Conservation (phyloP, 1,284 basidiomycete genomes). For the Microbotryum violaceum region DNA sequence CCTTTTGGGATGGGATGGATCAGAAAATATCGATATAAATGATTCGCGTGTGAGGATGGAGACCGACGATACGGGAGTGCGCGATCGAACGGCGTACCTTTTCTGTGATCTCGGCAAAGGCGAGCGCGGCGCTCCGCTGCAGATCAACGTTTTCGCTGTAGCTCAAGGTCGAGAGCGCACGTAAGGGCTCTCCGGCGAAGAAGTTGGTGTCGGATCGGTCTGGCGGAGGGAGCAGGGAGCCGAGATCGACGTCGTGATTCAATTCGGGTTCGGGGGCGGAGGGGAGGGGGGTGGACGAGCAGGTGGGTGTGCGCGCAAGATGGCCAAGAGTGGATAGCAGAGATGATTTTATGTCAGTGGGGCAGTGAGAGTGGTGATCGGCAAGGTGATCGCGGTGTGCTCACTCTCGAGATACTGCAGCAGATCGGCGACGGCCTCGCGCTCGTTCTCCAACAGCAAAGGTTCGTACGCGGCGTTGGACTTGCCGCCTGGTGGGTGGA, state of each 20-base stretch:
- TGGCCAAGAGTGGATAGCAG: neutral
- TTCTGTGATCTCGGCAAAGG: constrained; percentile 99
- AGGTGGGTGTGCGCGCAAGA: neutral
- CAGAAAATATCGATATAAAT: no score
- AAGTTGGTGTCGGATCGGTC: constrained; percentile 95
- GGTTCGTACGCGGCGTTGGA: constrained; percentile 53
- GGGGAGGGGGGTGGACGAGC: neutral
- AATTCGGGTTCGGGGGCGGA: no score
- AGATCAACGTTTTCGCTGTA: constrained; percentile 99
- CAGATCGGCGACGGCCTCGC: constrained; percentile 95
- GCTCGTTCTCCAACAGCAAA: constrained; percentile 89
- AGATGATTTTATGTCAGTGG: neutral
- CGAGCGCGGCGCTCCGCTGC: constrained; percentile 93
- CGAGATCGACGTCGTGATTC: neutral
- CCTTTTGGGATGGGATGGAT: constrained; percentile 41
- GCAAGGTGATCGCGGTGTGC: constrained; percentile 36
- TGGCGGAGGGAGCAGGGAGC: constrained; percentile 39
- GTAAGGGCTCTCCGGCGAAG: constrained; percentile 84
- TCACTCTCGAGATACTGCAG: constrained; percentile 95
- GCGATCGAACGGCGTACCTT: constrained; percentile 46
- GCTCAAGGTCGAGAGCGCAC: constrained; percentile 90
- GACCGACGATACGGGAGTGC: neutral
- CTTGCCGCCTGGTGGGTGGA: neutral
- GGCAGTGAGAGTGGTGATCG: neutral
- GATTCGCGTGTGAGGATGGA: neutral